Conservation (phyloP, 306 rosid species). For the Lablab purpureus region DNA sequence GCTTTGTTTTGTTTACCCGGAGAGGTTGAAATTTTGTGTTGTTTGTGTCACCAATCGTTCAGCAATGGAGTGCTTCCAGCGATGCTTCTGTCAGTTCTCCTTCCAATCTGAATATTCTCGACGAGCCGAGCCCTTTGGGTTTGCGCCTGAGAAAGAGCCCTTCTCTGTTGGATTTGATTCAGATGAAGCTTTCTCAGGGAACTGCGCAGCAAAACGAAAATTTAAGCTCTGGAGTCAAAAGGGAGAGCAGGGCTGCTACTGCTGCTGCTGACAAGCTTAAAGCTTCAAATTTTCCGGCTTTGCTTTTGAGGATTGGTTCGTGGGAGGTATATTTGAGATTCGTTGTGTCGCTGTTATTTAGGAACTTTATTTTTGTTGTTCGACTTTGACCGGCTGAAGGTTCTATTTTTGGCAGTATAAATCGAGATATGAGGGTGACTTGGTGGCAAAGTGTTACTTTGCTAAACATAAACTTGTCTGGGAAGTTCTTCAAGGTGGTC, state of each 20-base stretch:
- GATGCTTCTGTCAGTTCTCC: constrained; percentile 48
- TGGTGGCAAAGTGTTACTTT: constrained; percentile 90
- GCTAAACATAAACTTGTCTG: constrained; percentile 96
- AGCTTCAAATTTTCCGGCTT: constrained; percentile 91
- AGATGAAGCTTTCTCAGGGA: constrained; percentile 80
- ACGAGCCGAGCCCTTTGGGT: constrained; percentile 95
- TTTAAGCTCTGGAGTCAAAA: constrained; percentile 48
- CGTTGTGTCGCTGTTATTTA: not conserved
- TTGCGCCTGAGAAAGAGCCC: constrained; percentile 87
- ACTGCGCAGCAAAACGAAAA: constrained; percentile 47
- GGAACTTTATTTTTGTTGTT: not conserved
- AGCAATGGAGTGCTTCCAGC: constrained; percentile 52
- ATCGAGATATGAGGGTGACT: constrained; percentile 88
- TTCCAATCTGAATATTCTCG: constrained; percentile 69
- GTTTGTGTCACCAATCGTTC: not conserved
- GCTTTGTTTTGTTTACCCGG: not conserved
- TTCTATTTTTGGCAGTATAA: constrained; percentile 65
- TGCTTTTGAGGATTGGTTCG: constrained; percentile 68
- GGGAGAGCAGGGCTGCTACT: constrained; percentile 49
- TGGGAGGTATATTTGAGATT: constrained; percentile 77
- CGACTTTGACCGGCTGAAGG: constrained; percentile 1
- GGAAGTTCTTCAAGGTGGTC: constrained; percentile 96
- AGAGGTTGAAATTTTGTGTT: not conserved
- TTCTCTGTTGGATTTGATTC: constrained; percentile 80
- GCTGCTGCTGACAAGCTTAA: constrained; percentile 69